Base-by-base conservation (phyloP, 1,284 basidiomycete species). In the Cutaneotrichosporon curvatum region DNA sequence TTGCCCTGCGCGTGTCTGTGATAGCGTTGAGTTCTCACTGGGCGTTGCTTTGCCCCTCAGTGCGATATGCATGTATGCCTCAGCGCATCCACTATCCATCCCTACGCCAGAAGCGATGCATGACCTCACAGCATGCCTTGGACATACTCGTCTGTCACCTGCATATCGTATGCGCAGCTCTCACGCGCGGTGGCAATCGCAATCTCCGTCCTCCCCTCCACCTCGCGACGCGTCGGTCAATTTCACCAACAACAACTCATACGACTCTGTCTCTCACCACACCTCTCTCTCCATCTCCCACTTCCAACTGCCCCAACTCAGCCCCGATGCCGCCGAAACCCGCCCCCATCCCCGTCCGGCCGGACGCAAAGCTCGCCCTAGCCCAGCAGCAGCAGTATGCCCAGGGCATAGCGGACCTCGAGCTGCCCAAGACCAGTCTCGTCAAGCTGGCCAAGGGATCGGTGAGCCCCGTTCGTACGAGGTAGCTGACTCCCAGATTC, bases 381-480 rank as follows among this genome's bases (percentile, higher is more conserved):
- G 43, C 46, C 43, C 67, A 70, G 52, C 64, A 67, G 50, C 51
- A 56, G 19, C 50, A 55, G 19, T 52, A 60, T 39, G 47, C 53
- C 9, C 35, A 47, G 4, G 55, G 59, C 8, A 85, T 94, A 35
- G 85, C 88, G 56, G 83, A 85, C 60, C 90, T 81, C 63, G 88
- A 92, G 62, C 74, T 92, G 2, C 89, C 89, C 2, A 85, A 85
- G 60, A 81, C 79, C 46, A 73, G 85, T 28, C 80, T 92, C 40
- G 83, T 82, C 21, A 85, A 82, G 69, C 82, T 91, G 37, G 88
- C 87, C 33, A 89, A 88, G 67, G 81, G 68, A 15, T 72, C 69
- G 36, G 74, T 75, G 79, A 54, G 82, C 80, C 9, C 35, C 19
- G 18, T 22, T 40, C 39, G 15, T 21, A 10, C 12, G 36, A 15